Conservation (phyloP, 164 flowering plant genomes). For the Cinnamomum micranthum region DNA sequence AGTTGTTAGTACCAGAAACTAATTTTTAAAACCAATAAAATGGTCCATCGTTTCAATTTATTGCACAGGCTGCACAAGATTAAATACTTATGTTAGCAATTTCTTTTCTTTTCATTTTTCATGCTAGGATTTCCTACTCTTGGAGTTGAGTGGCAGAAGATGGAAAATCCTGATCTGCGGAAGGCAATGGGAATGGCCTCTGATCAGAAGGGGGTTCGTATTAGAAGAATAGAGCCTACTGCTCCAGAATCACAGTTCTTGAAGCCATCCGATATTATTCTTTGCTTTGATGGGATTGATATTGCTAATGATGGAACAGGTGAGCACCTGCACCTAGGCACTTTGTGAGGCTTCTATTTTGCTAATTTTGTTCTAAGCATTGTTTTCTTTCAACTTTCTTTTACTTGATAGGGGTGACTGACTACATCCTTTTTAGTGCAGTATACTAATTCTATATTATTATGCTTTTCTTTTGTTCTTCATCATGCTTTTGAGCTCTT, state of each 20-base stretch:
- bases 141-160: constrained; percentile 98
- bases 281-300: constrained; percentile 85
- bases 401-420: too few species aligned
- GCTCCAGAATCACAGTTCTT: constrained; percentile 74
- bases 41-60: not conserved
- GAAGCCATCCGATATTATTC: constrained; percentile 84
- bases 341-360: too few species aligned
- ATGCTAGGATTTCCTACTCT: constrained; percentile 83
- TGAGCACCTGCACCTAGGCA: constrained; percentile 3
- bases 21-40: not conserved
- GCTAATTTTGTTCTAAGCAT: too few species aligned
- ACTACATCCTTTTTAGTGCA: too few species aligned
- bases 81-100: not conserved
- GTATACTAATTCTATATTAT: too few species aligned
- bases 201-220: constrained; percentile 91
- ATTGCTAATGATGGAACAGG: constrained; percentile 99
- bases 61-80: not conserved
- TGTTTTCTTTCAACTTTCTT: too few species aligned
- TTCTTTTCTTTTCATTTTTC: not conserved
- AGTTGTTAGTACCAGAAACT: too few species aligned
- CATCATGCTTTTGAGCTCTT: too few species aligned
- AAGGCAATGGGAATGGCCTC: constrained; percentile 82
- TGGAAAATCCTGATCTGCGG: constrained; percentile 99
- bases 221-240: constrained; percentile 87
- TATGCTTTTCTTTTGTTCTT: too few species aligned